These are phyloP conservation scores for Echeveria elegans DNA, from an alignment of 164 flowering plant genomes.

Conservation along the genomic window DNA sequence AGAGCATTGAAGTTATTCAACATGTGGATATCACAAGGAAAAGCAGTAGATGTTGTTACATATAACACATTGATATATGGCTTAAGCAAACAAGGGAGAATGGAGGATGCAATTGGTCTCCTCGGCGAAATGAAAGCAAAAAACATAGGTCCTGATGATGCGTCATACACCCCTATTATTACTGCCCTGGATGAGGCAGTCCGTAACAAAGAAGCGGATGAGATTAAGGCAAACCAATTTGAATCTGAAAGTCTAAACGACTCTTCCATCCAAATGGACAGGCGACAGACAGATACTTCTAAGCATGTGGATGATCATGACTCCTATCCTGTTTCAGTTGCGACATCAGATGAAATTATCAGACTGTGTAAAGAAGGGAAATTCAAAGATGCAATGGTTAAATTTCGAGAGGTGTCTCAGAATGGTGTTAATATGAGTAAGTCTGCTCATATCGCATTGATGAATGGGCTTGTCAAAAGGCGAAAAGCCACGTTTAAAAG, in stretches of 20 bases:
- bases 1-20: constrained; percentile 71
- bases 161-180: constrained; percentile 38
- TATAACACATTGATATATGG: constrained; percentile 61
- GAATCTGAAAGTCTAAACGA: constrained; percentile 27
- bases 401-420: constrained; percentile 32
- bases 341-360: constrained; percentile 41
- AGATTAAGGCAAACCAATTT: constrained; percentile 31
- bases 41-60: constrained; percentile 46
- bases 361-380: constrained; percentile 50
- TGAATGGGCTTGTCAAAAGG: constrained; percentile 60
- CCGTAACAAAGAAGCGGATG: constrained; percentile 43
- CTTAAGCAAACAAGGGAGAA: constrained; percentile 52
- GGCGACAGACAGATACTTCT: constrained; percentile 13
- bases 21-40: constrained; percentile 58
- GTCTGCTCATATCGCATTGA: constrained; percentile 44
- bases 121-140: constrained; percentile 55
- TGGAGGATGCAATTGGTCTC: constrained; percentile 50
- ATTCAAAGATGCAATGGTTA: constrained; percentile 60
- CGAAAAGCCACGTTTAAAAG: constrained; percentile 42
- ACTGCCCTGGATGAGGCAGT: constrained; percentile 48
- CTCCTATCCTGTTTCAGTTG: constrained; percentile 23
- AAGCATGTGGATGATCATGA: constrained; percentile 17
- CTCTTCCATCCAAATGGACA: constrained; percentile 12
- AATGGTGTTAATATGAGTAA: constrained; percentile 43
- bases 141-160: constrained; percentile 48